These are phyloP conservation scores for Leonotis leonurus DNA, from an alignment of 257 asterid genomes.

Conservation along the genomic window DNA sequence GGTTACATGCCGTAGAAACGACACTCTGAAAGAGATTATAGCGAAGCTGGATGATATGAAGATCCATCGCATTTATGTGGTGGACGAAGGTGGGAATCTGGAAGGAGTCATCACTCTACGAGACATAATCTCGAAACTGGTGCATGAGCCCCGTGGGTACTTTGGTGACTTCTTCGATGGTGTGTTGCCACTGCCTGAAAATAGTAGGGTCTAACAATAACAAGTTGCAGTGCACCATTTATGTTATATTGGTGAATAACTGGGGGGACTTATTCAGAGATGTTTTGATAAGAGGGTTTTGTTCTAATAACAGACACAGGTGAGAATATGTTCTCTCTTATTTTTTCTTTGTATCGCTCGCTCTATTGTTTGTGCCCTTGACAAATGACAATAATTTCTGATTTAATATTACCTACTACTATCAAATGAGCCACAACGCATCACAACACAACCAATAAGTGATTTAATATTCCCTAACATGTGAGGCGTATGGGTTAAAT, in stretches of 20 bases:
- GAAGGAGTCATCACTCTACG: constrained; percentile 85
- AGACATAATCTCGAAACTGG: constrained; percentile 91
- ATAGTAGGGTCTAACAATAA: constrained; percentile 65
- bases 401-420: neutral
- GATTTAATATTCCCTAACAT: too few relatives aligned
- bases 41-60: constrained; percentile 60
- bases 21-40: constrained; percentile 68
- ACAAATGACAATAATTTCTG: neutral
- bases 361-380: neutral
- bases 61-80: constrained; percentile 82
- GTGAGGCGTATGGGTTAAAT: too few relatives aligned
- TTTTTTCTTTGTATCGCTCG: neutral
- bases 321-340: neutral
- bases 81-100: constrained; percentile 61
- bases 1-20: constrained; percentile 64
- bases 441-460: too few relatives aligned
- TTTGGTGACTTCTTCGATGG: constrained; percentile 99
- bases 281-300: neutral
- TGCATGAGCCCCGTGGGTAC: constrained; percentile 96
- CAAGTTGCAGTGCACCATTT: neutral
- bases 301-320: constrained; percentile 16
- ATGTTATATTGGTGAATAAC: constrained; percentile 12
- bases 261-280: neutral
- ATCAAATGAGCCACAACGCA: too few relatives aligned
- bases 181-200: constrained; percentile 83